Evolutionary conservation across 306 rosid genomes (phyloP).

Genomic region (Sicyos baderoa): DNA sequence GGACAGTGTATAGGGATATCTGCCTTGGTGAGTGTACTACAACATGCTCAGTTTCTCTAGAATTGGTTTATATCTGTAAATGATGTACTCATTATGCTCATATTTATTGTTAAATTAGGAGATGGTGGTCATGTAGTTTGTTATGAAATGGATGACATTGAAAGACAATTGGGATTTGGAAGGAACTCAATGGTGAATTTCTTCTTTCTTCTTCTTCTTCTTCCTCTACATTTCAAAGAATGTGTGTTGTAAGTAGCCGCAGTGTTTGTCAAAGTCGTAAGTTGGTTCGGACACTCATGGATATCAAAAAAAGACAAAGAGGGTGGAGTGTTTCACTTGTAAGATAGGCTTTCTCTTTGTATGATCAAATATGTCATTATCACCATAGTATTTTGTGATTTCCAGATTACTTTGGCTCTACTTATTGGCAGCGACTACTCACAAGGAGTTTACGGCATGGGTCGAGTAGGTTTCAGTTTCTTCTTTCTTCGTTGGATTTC

Average conservation of each 20-base stretch:
- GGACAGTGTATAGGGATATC: conserved; percentile 71
- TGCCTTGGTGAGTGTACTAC: conserved; percentile 54
- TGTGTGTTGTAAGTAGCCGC: not conserved
- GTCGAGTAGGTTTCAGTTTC: conserved; percentile 44
- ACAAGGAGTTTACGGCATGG: conserved; percentile 62
- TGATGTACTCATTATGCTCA: conserved; percentile 16
- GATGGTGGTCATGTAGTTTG: conserved; percentile 66
- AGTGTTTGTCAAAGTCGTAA: not conserved
- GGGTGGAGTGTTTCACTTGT: not conserved
- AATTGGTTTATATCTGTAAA: not conserved
- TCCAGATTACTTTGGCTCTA: conserved; percentile 67
- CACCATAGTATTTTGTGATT: conserved; percentile 15
- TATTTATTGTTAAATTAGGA: conserved; percentile 39
- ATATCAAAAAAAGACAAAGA: no score
- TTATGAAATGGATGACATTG: conserved; percentile 69
- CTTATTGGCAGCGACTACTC: conserved; percentile 76
- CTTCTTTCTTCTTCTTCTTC: conserved; percentile 10
- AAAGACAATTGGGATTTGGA: conserved; percentile 65
- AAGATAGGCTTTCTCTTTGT: not conserved
- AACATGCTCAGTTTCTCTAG: not conserved
- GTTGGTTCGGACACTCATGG: no score
- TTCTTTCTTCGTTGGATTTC: not conserved
- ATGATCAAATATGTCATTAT: not conserved
- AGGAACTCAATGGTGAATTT: conserved; percentile 69
- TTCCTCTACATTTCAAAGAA: not conserved